Percentiles rank a stretch among this genome's conserved stretches.
Conservation (phyloP, 2,329 filamentous ascomycete species). For the Alternaria arborescens region DNA sequence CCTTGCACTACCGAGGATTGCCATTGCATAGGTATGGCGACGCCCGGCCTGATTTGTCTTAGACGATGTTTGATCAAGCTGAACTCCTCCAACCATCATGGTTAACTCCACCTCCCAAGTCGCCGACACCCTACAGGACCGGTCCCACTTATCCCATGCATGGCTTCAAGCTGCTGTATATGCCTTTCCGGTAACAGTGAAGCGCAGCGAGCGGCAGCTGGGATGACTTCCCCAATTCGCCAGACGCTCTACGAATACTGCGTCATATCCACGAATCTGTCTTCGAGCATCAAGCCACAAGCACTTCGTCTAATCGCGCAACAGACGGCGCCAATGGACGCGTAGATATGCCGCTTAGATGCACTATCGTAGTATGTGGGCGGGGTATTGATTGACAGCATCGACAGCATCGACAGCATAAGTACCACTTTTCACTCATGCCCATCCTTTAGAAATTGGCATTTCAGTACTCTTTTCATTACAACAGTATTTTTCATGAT, state of each 20-base stretch:
- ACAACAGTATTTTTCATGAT: not conserved
- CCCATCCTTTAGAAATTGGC: not conserved
- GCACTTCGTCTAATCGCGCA: conserved; percentile 1
- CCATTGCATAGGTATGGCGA: not conserved
- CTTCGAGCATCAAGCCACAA: conserved; percentile 5
- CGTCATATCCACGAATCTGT: conserved; percentile 7
- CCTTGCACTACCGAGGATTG: conserved; percentile 3
- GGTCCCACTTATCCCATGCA: conserved; percentile 1
- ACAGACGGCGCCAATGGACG: not conserved
- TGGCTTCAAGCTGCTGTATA: conserved; percentile 7
- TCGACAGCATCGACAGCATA: conserved; percentile 14
- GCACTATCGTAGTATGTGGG: not conserved
- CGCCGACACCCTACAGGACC: conserved; percentile 11
- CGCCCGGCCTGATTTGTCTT: not conserved
- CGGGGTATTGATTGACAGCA: not conserved
- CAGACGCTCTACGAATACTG: not conserved
- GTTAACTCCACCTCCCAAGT: conserved; percentile 11
- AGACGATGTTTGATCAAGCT: conserved; percentile 8
- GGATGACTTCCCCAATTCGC: not conserved
- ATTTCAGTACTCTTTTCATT: not conserved
- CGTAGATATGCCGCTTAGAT: not conserved
- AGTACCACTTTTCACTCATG: conserved; percentile 9
- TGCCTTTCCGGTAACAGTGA: conserved; percentile 9
- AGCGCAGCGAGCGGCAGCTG: not conserved
- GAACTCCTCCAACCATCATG: not conserved